Conservation (phyloP, 306 rosid genomes). For the Gillenia trifoliata region DNA sequence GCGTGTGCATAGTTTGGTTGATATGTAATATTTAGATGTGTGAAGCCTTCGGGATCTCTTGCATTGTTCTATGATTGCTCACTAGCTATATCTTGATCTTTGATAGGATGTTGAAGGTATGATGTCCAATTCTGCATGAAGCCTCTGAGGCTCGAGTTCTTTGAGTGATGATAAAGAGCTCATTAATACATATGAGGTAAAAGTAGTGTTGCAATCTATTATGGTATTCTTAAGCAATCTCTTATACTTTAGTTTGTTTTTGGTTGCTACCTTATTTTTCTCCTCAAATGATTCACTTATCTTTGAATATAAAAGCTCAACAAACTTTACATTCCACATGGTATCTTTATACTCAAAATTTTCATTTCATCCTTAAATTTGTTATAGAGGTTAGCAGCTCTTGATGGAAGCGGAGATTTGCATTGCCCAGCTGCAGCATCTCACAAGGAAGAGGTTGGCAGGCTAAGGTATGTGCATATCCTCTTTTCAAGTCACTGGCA, state of each 20-base stretch:
- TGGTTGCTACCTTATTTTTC: not conserved
- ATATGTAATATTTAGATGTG: no score
- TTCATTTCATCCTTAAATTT: slow-evolving; percentile 12
- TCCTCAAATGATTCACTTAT: not conserved
- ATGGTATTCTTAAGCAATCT: not conserved
- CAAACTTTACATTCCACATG: not conserved
- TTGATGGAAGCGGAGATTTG: slow-evolving; percentile 95
- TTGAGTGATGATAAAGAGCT: slow-evolving; percentile 86
- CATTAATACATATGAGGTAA: slow-evolving; percentile 86
- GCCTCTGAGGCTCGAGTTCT: slow-evolving; percentile 92
- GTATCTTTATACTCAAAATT: slow-evolving; percentile 7
- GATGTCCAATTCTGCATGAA: slow-evolving; percentile 97
- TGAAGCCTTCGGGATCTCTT: not conserved
- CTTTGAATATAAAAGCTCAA: not conserved
- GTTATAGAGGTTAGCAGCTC: slow-evolving; percentile 82
- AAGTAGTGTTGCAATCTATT: not conserved
- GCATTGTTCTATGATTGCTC: slow-evolving; percentile 25
- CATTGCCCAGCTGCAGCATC: slow-evolving; percentile 91
- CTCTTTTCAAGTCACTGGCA: slow-evolving; percentile 16
- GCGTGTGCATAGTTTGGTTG: no score
- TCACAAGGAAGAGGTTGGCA: slow-evolving; percentile 92
- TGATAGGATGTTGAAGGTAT: slow-evolving; percentile 95
- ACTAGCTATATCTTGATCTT: slow-evolving; percentile 33
- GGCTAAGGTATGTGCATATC: slow-evolving; percentile 60
- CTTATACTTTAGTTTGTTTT: not conserved